Conservation (phyloP, 2,329 filamentous ascomycete genomes). For the Knufia petricola region DNA sequence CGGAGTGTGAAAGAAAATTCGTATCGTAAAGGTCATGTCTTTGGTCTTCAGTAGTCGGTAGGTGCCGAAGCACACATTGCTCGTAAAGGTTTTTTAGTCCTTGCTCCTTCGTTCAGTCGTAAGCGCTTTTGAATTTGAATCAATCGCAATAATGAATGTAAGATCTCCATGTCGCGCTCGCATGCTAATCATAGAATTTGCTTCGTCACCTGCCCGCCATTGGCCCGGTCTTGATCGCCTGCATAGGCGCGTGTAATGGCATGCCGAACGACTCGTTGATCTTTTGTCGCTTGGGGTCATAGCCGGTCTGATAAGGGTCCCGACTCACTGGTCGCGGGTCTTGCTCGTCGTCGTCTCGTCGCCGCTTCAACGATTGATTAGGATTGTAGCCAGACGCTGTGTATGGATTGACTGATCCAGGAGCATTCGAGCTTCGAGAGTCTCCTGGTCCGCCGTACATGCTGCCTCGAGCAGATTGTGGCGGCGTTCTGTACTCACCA, state of each 20-base stretch:
- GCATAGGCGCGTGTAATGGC: conserved; percentile 33
- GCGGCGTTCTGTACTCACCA: conserved; percentile 64
- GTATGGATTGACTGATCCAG: conserved; percentile 59
- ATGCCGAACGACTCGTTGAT: conserved; percentile 52
- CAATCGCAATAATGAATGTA: conserved; percentile 6
- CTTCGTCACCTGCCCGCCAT: conserved; percentile 13
- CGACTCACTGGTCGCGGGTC: conserved; percentile 56
- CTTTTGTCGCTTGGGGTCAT: conserved; percentile 68
- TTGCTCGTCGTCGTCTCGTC: conserved; percentile 54
- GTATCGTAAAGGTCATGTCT: conserved; percentile 22
- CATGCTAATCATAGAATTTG: conserved; percentile 5
- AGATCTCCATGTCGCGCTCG: conserved; percentile 8
- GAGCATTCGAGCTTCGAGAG: conserved; percentile 62
- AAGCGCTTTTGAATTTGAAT: conserved; percentile 6
- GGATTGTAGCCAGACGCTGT: conserved; percentile 59
- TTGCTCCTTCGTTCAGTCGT: conserved; percentile 6
- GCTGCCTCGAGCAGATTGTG: conserved; percentile 64
- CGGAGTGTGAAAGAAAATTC: conserved; percentile 17
- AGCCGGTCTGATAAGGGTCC: conserved; percentile 42
- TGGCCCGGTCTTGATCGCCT: conserved; percentile 34
- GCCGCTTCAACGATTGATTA: conserved; percentile 55
- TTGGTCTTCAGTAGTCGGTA: conserved; percentile 12
- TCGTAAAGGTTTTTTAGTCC: conserved; percentile 4
- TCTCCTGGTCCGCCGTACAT: conserved; percentile 85
- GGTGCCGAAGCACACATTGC: conserved; percentile 1